Evolutionary conservation across 2,329 filamentous ascomycete species (phyloP).

Genomic region (Pestalotiopsis sp.): DNA sequence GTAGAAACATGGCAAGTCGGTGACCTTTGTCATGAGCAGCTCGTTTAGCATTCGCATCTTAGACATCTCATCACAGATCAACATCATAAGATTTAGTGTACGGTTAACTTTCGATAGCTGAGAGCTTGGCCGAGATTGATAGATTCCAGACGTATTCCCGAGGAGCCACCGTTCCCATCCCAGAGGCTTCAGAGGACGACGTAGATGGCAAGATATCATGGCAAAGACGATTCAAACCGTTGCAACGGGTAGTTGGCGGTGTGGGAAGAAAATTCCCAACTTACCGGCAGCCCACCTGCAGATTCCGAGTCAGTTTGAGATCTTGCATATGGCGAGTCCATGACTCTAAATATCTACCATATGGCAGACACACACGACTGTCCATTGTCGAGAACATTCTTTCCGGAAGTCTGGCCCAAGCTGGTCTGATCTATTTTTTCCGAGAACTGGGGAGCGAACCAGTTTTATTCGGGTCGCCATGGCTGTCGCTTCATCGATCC

Average conservation of each 20-base stretch:
- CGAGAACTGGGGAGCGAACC: background rate
- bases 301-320: background rate
- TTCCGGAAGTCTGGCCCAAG: background rate
- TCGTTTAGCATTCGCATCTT: background rate
- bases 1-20: background rate
- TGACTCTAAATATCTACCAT: background rate
- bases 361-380: background rate
- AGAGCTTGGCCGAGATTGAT: background rate
- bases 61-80: background rate
- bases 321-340: background rate
- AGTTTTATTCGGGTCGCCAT: background rate
- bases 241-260: background rate
- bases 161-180: too few species aligned
- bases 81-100: background rate
- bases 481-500: background rate
- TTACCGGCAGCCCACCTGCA: background rate
- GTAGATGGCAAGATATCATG: background rate
- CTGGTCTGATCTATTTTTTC: background rate
- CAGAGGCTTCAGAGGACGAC: too few species aligned
- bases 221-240: background rate
- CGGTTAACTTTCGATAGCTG: background rate
- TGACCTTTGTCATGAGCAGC: background rate
- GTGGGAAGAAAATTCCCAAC: background rate
- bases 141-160: background rate
- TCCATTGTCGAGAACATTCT: background rate